Base-by-base conservation (phyloP, 2,329 filamentous ascomycete genomes). In the Talaromyces sp. region DNA sequence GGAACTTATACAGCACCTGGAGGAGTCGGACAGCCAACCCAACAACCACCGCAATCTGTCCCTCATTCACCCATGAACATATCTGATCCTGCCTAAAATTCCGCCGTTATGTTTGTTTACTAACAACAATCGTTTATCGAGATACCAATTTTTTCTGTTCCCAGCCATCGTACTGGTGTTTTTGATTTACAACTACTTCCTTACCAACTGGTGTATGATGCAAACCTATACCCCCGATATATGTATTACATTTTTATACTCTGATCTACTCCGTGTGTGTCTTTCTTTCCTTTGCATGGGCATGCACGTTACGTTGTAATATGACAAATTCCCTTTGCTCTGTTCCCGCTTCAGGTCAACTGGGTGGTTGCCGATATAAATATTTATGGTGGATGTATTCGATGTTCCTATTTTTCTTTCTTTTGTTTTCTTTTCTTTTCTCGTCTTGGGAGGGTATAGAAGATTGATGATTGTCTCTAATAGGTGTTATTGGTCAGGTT, bases 1-100 rank as follows among this genome's bases (percentile, higher is more conserved):
- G 75, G 75, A 22, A 66, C 72, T n/a, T 75, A 67, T 60, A 69
- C 67, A 66, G 69, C 64, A 45, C 63, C 68, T 39, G 73, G 68
- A 41, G 73, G 74, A 52, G 72, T 31, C 27, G 27, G 47, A 39
- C 54, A 52, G 37, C 37, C 39, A 56, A 10, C 33, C 19, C 60
- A 45, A 41, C 47, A 50, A 50, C 24, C 35, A 35, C 39, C 22
- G n/a, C 59, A 37, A 61, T 39, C 39, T 49, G 56, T 59, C 13
- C 54, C 64, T 50, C 45, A 35, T 45, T 10, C 64, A 37, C 37
- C 60, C 16, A 37, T 61, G 59, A 62, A 62, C 52, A 47, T 62
- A 58, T 37, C 43, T 16, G 59, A 59, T 13, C 24, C 37, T 31
- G 54, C 60, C 39, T 59, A 66, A 59, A 22, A 37, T 1, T 8